phyloP scores from a whole-genome alignment of 2,329 filamentous ascomycete species.

The Penicillium janthinellum region DNA sequence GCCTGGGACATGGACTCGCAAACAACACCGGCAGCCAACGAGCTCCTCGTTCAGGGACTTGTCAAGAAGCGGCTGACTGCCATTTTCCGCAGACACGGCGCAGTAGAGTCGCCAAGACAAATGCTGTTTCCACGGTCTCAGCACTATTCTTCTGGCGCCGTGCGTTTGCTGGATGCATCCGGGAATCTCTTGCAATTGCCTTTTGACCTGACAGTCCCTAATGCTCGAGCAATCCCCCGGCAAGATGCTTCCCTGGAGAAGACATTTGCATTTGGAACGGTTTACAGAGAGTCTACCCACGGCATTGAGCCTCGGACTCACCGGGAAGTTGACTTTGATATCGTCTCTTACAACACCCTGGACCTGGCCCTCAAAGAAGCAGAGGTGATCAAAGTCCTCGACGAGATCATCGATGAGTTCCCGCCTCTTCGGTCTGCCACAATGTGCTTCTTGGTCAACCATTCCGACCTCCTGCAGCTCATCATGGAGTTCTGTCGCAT shows the following conservation, averaged over 20 bases:
- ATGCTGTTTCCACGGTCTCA: slow-evolving; percentile 79
- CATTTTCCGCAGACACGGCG: slow-evolving; percentile 87
- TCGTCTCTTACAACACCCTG: slow-evolving; percentile 78
- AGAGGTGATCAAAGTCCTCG: slow-evolving; percentile 89
- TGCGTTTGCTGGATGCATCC: slow-evolving; percentile 77
- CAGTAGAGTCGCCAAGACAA: slow-evolving; percentile 75
- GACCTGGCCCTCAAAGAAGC: slow-evolving; percentile 90
- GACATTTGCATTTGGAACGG: slow-evolving; percentile 82
- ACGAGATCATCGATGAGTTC: slow-evolving; percentile 83
- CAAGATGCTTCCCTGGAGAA: slow-evolving; percentile 66
- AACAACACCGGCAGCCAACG: slow-evolving; percentile 52
- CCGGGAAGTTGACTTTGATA: slow-evolving; percentile 94
- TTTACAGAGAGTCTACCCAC: slow-evolving; percentile 77
- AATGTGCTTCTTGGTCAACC: slow-evolving; percentile 89
- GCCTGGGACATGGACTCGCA: slow-evolving; percentile 71
- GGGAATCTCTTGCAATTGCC: slow-evolving; percentile 93
- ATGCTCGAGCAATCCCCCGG: slow-evolving; percentile 80
- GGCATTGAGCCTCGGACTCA: slow-evolving; percentile 81
- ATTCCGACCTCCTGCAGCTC: slow-evolving; percentile 79
- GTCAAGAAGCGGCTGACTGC: slow-evolving; percentile 73
- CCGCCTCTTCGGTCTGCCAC: slow-evolving; percentile 69
- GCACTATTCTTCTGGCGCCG: slow-evolving; percentile 73
- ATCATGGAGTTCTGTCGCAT: slow-evolving; percentile 92
- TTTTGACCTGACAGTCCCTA: slow-evolving; percentile 86
- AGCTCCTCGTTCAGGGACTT: slow-evolving; percentile 67